Percentiles rank a stretch among this genome's conserved stretches.
These are phyloP conservation scores for Arthrinium phaeospermum DNA, from an alignment of 2,329 filamentous ascomycete genomes.

Conservation along the genomic window DNA sequence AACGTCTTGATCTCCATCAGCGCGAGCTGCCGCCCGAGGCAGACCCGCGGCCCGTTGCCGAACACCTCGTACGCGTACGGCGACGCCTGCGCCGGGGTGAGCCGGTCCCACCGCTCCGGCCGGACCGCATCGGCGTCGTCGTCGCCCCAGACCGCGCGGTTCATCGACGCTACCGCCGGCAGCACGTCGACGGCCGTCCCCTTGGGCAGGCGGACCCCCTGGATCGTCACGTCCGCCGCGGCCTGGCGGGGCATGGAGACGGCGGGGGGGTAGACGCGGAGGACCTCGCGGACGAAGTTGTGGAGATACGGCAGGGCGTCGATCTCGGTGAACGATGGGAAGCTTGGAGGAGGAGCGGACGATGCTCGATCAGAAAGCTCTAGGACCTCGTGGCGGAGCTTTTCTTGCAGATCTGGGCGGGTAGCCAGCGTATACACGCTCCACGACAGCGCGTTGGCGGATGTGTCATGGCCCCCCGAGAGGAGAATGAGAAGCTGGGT, in stretches of 20 bases:
- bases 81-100: constrained; percentile 22
- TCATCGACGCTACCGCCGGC: constrained; percentile 29
- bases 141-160: constrained; percentile 34
- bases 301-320: constrained; percentile 26
- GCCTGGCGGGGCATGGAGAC: constrained; percentile 26
- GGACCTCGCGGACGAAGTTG: constrained; percentile 23
- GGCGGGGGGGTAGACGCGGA: constrained; percentile 23
- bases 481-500: constrained; percentile 25
- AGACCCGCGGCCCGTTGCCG: constrained; percentile 35
- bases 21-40: constrained; percentile 35
- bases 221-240: constrained; percentile 29
- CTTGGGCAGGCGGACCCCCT: constrained; percentile 32
- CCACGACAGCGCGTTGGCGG: constrained; percentile 27
- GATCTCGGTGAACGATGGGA: constrained; percentile 21
- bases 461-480: constrained; percentile 27
- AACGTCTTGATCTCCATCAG: constrained; percentile 36
- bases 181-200: constrained; percentile 31
- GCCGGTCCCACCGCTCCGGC: constrained; percentile 32
- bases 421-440: constrained; percentile 24
- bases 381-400: constrained; percentile 23
- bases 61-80: constrained; percentile 27
- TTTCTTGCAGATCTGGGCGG: constrained; percentile 25
- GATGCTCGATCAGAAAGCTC: not conserved
- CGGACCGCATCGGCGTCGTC: constrained; percentile 32
- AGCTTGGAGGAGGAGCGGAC: not conserved